Evolutionary conservation across 148 eudicot genomes (phyloP).

Genomic region (Persicaria maculosa): DNA sequence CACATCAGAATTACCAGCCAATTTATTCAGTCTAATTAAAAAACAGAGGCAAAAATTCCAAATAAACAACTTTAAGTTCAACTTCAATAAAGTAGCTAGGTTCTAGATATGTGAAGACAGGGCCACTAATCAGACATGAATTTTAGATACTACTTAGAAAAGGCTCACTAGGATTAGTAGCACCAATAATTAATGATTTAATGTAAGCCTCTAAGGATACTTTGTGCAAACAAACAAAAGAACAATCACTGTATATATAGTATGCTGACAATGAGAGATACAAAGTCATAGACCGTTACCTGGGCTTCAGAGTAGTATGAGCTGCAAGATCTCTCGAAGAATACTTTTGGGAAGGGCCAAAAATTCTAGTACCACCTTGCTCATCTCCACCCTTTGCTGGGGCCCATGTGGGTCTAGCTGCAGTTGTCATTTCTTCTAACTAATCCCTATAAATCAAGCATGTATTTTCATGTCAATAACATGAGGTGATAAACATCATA

Average conservation of each 20-base stretch:
- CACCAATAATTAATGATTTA: no score
- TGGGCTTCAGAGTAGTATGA: conserved; percentile 38
- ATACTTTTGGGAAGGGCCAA: conserved; percentile 94
- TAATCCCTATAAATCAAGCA: not conserved
- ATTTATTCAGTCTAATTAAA: no score
- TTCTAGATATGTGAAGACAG: no score
- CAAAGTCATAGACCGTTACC: not conserved
- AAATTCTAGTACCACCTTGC: conserved; percentile 95
- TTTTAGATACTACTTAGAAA: no score
- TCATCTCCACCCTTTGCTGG: conserved; percentile 99
- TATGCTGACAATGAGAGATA: not conserved
- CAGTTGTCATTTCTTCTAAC: conserved; percentile 69
- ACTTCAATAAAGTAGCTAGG: no score
- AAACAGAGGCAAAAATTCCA: no score
- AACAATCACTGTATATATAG: not conserved
- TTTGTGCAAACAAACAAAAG: no score
- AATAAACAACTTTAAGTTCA: no score
- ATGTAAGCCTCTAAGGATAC: no score
- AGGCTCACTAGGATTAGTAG: no score
- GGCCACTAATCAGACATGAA: no score
- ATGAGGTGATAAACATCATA: not conserved
- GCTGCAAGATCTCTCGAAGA: conserved; percentile 95
- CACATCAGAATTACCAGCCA: no score
- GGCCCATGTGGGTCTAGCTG: conserved; percentile 99
- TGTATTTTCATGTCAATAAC: not conserved